Percentiles rank a stretch among this genome's conserved stretches.
phyloP scores from a whole-genome alignment of 192 early-diverging fungal genomes.

The Rhizophagus prolifer region DNA sequence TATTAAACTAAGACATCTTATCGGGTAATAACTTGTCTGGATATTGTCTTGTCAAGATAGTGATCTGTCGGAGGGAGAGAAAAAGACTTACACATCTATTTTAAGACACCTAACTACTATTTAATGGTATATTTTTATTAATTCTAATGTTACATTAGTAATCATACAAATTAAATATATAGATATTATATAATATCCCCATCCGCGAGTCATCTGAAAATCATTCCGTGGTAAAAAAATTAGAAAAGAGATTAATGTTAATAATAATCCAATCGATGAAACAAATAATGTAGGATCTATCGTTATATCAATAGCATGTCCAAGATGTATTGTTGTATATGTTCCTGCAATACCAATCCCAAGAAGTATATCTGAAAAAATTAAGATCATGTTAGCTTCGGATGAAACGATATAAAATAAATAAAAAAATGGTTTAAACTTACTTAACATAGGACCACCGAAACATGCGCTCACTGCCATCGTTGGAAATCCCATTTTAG shows the following conservation, averaged over 20 bases:
- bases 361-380: constrained; percentile 67
- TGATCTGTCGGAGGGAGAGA: too few species aligned
- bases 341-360: constrained; percentile 80
- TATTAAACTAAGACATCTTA: too few species aligned
- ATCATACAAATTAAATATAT: constrained; percentile 62
- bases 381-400: not conserved
- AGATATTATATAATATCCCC: constrained; percentile 57
- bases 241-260: constrained; percentile 58
- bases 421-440: constrained; percentile 5
- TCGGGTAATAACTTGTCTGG: too few species aligned
- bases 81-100: too few species aligned
- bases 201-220: constrained; percentile 60
- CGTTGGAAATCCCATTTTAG: constrained; percentile 84
- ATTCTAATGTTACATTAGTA: constrained; percentile 62
- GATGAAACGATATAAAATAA: constrained; percentile 21
- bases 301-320: constrained; percentile 53
- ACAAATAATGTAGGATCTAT: constrained; percentile 69
- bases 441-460: constrained; percentile 89
- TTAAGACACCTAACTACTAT: too few species aligned
- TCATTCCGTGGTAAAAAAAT: constrained; percentile 60
- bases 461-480: constrained; percentile 97
- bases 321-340: constrained; percentile 51
- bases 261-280: constrained; percentile 65
- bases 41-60: too few species aligned
- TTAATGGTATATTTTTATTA: not conserved